Evolutionary conservation across 108 stramenopile genomes (phyloP).

Genomic region (Epipyxis sp.): DNA sequence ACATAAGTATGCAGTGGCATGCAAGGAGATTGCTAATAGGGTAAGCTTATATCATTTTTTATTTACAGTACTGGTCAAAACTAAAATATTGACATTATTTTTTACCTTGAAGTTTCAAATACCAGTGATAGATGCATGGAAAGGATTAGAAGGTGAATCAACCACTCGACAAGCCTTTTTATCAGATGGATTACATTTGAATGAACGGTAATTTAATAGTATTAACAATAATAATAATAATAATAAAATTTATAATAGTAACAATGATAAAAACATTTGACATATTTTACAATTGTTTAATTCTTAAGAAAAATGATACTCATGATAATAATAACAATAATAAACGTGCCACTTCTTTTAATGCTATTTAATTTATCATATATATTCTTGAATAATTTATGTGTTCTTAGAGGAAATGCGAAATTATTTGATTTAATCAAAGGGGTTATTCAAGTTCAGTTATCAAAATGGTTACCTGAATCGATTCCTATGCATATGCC

Average conservation of each 20-base stretch:
- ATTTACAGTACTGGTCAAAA: too few species aligned
- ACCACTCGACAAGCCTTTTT: neutral
- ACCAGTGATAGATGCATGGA: too few species aligned
- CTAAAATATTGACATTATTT: neutral
- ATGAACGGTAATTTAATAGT: neutral
- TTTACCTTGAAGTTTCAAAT: too few species aligned
- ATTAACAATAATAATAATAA: too few species aligned
- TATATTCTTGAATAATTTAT: too few species aligned
- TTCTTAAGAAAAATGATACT: too few species aligned
- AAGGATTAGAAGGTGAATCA: too few species aligned
- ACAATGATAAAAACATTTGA: too few species aligned
- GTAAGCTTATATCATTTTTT: neutral
- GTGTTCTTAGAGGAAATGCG: neutral
- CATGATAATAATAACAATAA: neutral
- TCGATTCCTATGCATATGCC: constrained; percentile 3
- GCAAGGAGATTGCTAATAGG: neutral
- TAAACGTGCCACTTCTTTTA: neutral
- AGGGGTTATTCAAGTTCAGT: neutral
- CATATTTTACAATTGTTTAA: too few species aligned
- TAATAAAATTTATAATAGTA: too few species aligned
- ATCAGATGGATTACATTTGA: constrained; percentile 10
- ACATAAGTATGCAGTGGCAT: neutral
- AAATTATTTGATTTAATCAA: neutral
- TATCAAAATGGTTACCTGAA: neutral
- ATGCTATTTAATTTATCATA: neutral